Evolutionary conservation across 352 stramenopile genomes (phyloP).

Genomic region (Pythium catenulatum): DNA sequence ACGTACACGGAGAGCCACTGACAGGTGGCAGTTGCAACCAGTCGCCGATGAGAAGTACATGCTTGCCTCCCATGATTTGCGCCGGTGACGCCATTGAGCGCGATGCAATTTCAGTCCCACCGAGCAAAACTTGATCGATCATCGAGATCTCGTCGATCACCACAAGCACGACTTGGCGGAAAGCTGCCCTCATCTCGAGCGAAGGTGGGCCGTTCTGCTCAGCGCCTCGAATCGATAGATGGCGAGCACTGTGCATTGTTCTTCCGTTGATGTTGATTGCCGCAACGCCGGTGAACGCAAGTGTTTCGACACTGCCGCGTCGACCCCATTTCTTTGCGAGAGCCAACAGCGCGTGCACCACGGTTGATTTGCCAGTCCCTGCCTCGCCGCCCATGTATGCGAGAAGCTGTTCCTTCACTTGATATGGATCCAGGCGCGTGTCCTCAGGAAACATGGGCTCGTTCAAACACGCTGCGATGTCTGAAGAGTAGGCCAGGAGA

Average conservation of each 20-base stretch:
- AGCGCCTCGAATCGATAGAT: constrained; percentile 14
- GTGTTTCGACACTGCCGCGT: constrained; percentile 15
- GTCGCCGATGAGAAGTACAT: constrained; percentile 47
- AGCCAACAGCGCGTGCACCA: constrained; percentile 39
- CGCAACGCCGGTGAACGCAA: constrained; percentile 30
- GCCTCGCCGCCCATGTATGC: constrained; percentile 47
- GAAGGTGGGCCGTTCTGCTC: constrained; percentile 23
- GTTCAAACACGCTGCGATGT: background rate
- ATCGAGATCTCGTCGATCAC: constrained; percentile 63
- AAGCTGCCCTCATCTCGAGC: constrained; percentile 35
- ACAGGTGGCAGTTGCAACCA: constrained; percentile 53
- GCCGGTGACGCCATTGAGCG: background rate
- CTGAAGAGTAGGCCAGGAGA: constrained; percentile 30
- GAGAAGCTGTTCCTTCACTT: constrained; percentile 14
- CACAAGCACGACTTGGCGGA: constrained; percentile 30
- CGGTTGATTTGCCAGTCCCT: constrained; percentile 56
- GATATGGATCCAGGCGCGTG: constrained; percentile 1
- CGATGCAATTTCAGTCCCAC: constrained; percentile 15
- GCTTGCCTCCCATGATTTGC: constrained; percentile 57
- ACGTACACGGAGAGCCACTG: constrained; percentile 33
- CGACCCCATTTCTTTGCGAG: constrained; percentile 18
- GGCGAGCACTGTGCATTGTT: constrained; percentile 55
- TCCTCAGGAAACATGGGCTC: background rate
- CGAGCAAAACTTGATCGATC: constrained; percentile 46
- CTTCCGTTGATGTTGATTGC: constrained; percentile 39